A percentile compares a stretch with the other conserved stretches of the same genome.
phyloP scores from a whole-genome alignment of 1,139 yeast species.

The Insectozyma bohioensis region DNA sequence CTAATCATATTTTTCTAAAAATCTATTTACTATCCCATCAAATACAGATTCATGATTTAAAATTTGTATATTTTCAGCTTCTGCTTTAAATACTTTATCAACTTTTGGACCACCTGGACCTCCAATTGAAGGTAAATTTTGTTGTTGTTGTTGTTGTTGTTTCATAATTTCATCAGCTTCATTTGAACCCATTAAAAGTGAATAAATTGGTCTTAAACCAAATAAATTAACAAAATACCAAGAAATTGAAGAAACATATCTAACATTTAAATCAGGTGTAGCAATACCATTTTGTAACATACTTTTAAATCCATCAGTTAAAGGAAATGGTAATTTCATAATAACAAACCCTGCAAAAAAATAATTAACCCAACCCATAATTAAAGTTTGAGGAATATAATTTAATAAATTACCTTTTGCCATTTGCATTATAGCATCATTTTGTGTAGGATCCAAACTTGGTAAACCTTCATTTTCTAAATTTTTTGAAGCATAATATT shows the following conservation, averaged over 20 bases:
- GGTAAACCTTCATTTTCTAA: constrained; percentile 45
- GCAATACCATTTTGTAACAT: constrained; percentile 89
- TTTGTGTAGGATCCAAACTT: constrained; percentile 68
- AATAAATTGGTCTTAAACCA: constrained; percentile 81
- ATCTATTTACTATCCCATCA: constrained; percentile 65
- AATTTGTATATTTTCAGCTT: constrained; percentile 77
- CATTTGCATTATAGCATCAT: constrained; percentile 78
- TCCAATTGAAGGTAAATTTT: constrained; percentile 37
- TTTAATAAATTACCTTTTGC: constrained; percentile 79
- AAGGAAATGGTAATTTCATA: constrained; percentile 59
- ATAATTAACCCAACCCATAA: constrained; percentile 96
- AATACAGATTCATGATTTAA: constrained; percentile 53
- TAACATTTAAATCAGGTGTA: constrained; percentile 81
- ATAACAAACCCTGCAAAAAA: constrained; percentile 91
- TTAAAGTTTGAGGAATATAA: constrained; percentile 86
- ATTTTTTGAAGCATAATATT: constrained; percentile 47
- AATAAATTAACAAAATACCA: constrained; percentile 93
- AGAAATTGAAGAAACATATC: constrained; percentile 96
- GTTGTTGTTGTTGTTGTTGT: constrained; percentile 44
- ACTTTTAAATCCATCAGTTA: constrained; percentile 84
- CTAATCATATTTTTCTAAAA: constrained; percentile 31
- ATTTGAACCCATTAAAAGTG: constrained; percentile 58
- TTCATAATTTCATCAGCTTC: constrained; percentile 51
- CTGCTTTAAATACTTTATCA: constrained; percentile 61
- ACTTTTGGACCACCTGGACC: constrained; percentile 62